These are phyloP conservation scores for Solidago caesia DNA, from an alignment of 129 eudicot species.

Conservation along the genomic window DNA sequence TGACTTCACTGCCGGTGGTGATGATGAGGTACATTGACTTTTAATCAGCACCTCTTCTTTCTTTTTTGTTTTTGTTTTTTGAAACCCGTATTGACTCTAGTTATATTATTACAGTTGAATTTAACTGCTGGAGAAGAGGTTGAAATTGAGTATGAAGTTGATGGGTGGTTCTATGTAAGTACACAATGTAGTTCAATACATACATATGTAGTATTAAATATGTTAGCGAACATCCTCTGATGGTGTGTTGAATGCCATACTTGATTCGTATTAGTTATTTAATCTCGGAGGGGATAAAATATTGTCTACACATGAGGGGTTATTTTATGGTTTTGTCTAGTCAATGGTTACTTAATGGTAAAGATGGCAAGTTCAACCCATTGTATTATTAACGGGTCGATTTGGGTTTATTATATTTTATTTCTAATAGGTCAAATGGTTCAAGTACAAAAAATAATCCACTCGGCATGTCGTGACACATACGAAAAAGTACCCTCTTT, in stretches of 20 bases:
- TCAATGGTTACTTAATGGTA: not conserved
- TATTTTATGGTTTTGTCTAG: not conserved
- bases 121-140: constrained; percentile 93
- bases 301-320: not conserved
- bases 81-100: not conserved
- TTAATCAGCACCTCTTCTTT: not conserved
- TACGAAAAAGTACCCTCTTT: not conserved
- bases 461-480: not conserved
- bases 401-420: not conserved
- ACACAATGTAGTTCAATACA: constrained; percentile 5
- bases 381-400: not conserved
- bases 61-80: not conserved
- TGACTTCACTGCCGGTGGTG: constrained; percentile 98
- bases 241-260: not conserved
- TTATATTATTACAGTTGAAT: constrained; percentile 51
- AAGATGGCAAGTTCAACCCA: constrained; percentile 4
- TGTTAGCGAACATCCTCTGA: not conserved
- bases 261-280: not conserved
- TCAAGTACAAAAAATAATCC: not conserved
- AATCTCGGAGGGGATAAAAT: not conserved
- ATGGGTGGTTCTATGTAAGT: constrained; percentile 99
- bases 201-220: not conserved
- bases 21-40: constrained; percentile 72
- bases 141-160: constrained; percentile 93
- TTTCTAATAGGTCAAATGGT: not conserved